Evolutionary conservation across 495 filamentous ascomycete species (phyloP).

Genomic region (Xylaria acuta): DNA sequence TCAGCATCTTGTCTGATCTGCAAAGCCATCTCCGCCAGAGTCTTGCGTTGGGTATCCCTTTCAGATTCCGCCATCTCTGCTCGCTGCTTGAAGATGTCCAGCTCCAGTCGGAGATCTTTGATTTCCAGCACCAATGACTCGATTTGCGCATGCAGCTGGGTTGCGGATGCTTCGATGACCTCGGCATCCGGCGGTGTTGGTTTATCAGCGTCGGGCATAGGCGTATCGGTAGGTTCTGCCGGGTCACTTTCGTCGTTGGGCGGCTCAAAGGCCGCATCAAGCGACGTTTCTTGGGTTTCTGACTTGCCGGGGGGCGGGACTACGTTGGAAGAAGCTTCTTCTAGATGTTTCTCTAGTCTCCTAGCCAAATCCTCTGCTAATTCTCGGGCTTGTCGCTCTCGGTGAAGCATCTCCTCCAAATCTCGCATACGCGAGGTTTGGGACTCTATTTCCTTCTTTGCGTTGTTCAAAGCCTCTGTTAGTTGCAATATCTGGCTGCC

Average conservation of each 20-base stretch:
- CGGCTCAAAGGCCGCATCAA: constrained; percentile 48
- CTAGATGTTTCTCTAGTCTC: constrained; percentile 61
- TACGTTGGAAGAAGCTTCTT: constrained; percentile 43
- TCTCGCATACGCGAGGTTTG: constrained; percentile 80
- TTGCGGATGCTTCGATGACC: constrained; percentile 49
- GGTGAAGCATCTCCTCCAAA: constrained; percentile 76
- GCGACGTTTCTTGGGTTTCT: constrained; percentile 42
- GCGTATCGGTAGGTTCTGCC: neutral
- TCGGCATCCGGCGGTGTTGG: constrained; percentile 50
- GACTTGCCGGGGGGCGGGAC: constrained; percentile 35
- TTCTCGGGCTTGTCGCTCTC: constrained; percentile 82
- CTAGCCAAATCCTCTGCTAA: constrained; percentile 81
- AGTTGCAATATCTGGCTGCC: constrained; percentile 78
- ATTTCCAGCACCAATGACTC: constrained; percentile 85
- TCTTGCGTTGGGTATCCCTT: constrained; percentile 67
- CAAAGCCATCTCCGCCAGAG: constrained; percentile 87
- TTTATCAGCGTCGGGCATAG: constrained; percentile 35
- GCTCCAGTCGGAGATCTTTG: constrained; percentile 78
- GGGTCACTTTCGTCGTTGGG: constrained; percentile 39
- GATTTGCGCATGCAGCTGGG: constrained; percentile 71
- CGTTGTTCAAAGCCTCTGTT: constrained; percentile 78
- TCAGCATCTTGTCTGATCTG: constrained; percentile 73
- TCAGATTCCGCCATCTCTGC: constrained; percentile 84
- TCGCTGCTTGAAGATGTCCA: constrained; percentile 75
- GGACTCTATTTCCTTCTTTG: constrained; percentile 81